These are phyloP conservation scores for Citrus mangshanensis DNA, from an alignment of 345 rosid species.

Conservation along the genomic window DNA sequence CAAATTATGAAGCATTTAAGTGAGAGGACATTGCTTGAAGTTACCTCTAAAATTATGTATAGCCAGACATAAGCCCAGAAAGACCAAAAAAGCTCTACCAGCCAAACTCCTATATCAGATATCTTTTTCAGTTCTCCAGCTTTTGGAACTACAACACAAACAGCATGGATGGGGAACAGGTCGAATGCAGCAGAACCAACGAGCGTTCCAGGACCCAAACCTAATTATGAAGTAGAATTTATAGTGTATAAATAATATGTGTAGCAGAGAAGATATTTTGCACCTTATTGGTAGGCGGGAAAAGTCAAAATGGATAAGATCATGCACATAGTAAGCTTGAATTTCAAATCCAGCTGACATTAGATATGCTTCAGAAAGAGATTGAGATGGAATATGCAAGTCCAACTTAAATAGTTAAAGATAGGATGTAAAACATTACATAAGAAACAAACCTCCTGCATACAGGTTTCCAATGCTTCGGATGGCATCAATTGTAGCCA, in stretches of 20 bases:
- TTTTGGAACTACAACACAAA: constrained; percentile 92
- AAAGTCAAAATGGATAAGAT: neutral
- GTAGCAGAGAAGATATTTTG: neutral
- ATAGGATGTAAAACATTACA: neutral
- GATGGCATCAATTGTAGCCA: constrained; percentile 89
- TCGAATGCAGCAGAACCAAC: constrained; percentile 99
- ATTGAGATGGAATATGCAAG: neutral
- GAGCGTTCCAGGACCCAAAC: constrained; percentile 97
- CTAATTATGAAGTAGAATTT: constrained; percentile 27
- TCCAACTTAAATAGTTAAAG: neutral
- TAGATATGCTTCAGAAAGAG: neutral
- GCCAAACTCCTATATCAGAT: constrained; percentile 94
- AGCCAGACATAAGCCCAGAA: constrained; percentile 98
- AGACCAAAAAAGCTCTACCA: constrained; percentile 95
- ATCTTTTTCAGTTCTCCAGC: constrained; percentile 94
- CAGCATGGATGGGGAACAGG: constrained; percentile 95
- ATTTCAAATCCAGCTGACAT: neutral
- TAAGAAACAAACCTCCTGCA: constrained; percentile 73
- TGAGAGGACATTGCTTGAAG: neutral
- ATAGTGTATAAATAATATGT: constrained; percentile 2
- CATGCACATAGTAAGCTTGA: neutral
- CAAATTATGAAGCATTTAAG: constrained; percentile 2
- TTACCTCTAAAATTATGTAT: constrained; percentile 87
- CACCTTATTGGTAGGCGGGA: neutral
- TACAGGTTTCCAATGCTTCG: constrained; percentile 58